Evolutionary conservation across 2,329 filamentous ascomycete genomes (phyloP).

Genomic region (Xylaria sp.): DNA sequence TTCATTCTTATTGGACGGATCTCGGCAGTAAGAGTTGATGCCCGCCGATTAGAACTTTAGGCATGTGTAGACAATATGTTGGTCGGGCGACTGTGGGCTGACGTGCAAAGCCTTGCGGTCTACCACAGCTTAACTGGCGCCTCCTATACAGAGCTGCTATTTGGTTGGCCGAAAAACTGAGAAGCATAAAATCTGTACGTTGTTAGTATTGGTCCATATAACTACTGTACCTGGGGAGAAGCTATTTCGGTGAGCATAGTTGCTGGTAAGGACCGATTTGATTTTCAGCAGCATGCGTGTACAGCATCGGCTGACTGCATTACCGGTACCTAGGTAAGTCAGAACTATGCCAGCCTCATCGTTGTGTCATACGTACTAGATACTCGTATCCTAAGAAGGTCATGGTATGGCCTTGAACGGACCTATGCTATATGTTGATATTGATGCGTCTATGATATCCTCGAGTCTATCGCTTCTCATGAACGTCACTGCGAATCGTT

Average conservation of each 20-base stretch:
- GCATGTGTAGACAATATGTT: constrained; percentile 6
- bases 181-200: not conserved
- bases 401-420: not conserved
- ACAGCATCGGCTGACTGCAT: not conserved
- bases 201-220: not conserved
- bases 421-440: not conserved
- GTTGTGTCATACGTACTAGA: not conserved
- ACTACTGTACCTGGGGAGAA: not conserved
- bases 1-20: constrained; percentile 18
- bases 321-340: not conserved
- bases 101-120: constrained; percentile 14
- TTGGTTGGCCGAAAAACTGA: not conserved
- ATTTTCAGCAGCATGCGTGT: not conserved
- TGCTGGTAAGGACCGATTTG: not conserved
- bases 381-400: not conserved
- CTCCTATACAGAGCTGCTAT: constrained; percentile 3
- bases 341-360: not conserved
- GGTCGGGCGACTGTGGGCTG: constrained; percentile 29
- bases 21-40: constrained; percentile 14
- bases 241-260: constrained; percentile 8
- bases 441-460: not conserved
- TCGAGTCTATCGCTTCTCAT: not conserved
- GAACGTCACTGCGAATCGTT: not conserved
- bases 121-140: constrained; percentile 10
- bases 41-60: not conserved